Conservation (phyloP, 139 green algal species). For the Microglena sp. region DNA sequence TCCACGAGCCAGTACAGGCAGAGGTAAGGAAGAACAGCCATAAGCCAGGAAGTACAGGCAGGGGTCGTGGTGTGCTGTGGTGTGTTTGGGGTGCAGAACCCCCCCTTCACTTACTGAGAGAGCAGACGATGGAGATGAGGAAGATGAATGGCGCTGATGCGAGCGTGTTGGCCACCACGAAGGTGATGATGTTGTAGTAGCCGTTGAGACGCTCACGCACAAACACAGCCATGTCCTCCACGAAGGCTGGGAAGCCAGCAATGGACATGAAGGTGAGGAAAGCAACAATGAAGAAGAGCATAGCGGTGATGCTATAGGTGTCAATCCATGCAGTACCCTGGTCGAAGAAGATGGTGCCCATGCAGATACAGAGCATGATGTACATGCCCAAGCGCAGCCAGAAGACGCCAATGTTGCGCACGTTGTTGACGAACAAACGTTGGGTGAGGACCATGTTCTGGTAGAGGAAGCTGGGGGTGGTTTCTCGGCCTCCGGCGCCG, state of each 20-base stretch:
- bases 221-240: constrained; percentile 46
- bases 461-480: too few relatives aligned
- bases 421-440: constrained; percentile 49
- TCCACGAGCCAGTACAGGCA: too few relatives aligned
- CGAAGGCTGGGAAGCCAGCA: constrained; percentile 52
- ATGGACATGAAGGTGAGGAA: constrained; percentile 70
- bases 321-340: constrained; percentile 43
- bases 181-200: constrained; percentile 50
- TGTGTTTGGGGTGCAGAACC: too few relatives aligned
- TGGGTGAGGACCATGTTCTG: constrained; percentile 16
- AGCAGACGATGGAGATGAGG: constrained; percentile 44
- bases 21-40: too few relatives aligned
- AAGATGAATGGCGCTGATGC: constrained; percentile 59
- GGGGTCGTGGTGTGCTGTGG: too few relatives aligned
- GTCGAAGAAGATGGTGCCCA: constrained; percentile 40
- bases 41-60: too few relatives aligned
- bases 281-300: constrained; percentile 55
- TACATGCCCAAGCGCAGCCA: constrained; percentile 53
- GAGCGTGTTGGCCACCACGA: constrained; percentile 52
- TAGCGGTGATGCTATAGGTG: constrained; percentile 29
- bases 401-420: constrained; percentile 57
- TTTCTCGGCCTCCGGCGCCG: too few relatives aligned
- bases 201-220: constrained; percentile 55
- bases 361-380: constrained; percentile 30
- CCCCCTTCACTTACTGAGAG: constrained; percentile 1